Evolutionary conservation across 2,329 filamentous ascomycete species (phyloP).

Genomic region (Aspergillus neoniger): DNA sequence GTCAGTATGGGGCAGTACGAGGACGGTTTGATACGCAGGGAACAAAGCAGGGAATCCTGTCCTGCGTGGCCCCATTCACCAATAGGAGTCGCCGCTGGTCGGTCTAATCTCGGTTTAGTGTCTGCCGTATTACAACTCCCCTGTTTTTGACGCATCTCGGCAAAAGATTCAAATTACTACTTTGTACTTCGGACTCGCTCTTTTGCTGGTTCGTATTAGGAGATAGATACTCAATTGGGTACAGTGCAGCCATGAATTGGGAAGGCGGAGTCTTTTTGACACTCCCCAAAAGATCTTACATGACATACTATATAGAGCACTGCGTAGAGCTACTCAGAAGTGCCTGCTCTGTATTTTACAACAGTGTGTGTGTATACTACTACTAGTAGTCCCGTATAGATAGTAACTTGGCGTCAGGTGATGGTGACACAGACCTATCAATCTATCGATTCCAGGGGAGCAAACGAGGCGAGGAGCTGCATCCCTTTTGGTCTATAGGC

Average conservation of each 20-base stretch:
- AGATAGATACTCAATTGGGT: too few relatives aligned
- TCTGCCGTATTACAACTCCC: neutral
- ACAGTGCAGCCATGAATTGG: neutral
- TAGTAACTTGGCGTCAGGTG: neutral
- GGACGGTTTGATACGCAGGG: slow-evolving; percentile 1
- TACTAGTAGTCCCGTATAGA: neutral
- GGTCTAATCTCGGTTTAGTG: neutral
- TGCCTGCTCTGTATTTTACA: too few relatives aligned
- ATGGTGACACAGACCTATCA: neutral
- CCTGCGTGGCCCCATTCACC: neutral
- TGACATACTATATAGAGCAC: too few relatives aligned
- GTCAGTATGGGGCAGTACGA: neutral
- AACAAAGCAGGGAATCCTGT: neutral
- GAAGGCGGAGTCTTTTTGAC: neutral
- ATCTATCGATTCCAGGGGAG: neutral
- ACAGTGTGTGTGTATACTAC: neutral
- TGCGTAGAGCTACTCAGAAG: too few relatives aligned
- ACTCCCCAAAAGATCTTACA: too few relatives aligned
- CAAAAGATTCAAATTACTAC: neutral
- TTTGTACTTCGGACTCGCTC: neutral
- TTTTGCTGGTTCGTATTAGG: neutral
- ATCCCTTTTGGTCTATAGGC: neutral
- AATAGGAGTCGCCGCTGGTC: neutral
- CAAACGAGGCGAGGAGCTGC: neutral
- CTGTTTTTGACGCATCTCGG: neutral